Evolutionary conservation across 495 filamentous ascomycete genomes (phyloP).

Genomic region (Neurospora sp.): DNA sequence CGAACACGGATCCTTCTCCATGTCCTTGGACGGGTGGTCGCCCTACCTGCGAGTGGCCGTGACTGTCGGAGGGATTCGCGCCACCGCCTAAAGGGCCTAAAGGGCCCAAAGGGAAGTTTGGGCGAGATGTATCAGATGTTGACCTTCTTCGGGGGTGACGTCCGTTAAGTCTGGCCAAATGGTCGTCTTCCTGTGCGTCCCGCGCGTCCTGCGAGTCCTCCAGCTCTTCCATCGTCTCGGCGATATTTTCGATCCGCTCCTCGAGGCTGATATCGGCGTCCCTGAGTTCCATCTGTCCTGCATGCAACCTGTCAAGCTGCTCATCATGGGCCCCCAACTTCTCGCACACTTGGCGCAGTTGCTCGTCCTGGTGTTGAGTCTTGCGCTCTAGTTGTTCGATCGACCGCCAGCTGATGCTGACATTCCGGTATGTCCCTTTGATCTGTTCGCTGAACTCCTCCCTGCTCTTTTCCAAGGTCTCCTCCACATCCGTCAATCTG

Average conservation of each 20-base stretch:
- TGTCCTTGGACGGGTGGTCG: constrained; percentile 6
- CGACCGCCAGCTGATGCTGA: constrained; percentile 39
- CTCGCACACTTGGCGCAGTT: constrained; percentile 33
- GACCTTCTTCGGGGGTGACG: constrained; percentile 20
- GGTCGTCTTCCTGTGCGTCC: constrained; percentile 12
- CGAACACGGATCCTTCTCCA: constrained; percentile 9
- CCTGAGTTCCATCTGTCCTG: constrained; percentile 35
- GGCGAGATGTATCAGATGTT: constrained; percentile 23
- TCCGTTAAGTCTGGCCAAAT: constrained; percentile 1
- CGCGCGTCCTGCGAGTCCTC: neutral
- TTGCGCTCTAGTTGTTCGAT: constrained; percentile 35
- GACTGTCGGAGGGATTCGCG: constrained; percentile 11
- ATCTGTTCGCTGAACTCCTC: constrained; percentile 38
- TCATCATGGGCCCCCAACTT: constrained; percentile 30
- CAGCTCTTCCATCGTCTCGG: constrained; percentile 25
- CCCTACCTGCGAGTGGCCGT: constrained; percentile 12
- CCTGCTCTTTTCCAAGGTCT: constrained; percentile 38
- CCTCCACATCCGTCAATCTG: constrained; percentile 39
- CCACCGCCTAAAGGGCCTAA: constrained; percentile 24
- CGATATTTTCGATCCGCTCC: constrained; percentile 40
- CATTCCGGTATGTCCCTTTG: constrained; percentile 39
- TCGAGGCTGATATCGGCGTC: constrained; percentile 42
- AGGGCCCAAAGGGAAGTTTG: constrained; percentile 14
- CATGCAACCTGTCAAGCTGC: constrained; percentile 30
- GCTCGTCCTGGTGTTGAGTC: constrained; percentile 31